Percentiles rank a stretch among this genome's conserved stretches.
Evolutionary conservation across 2,329 filamentous ascomycete species (phyloP).

Genomic region (Alternaria sp.): DNA sequence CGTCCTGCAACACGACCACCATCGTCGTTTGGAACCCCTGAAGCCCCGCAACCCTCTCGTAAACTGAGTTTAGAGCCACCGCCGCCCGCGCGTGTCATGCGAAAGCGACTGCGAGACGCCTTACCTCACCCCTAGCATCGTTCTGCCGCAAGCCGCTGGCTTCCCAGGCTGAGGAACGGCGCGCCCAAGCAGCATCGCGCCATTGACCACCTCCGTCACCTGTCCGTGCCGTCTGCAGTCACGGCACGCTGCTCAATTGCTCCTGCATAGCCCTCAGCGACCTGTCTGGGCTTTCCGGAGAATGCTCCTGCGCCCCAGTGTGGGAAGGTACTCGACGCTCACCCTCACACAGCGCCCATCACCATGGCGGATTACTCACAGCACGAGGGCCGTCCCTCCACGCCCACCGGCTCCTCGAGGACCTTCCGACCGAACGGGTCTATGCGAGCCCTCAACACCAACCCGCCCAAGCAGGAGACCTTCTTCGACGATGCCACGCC

Average conservation of each 20-base stretch:
- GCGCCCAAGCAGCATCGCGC: slow-evolving; percentile 10
- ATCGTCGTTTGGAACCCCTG: slow-evolving; percentile 25
- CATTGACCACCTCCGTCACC: slow-evolving; percentile 13
- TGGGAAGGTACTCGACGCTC: slow-evolving; percentile 25
- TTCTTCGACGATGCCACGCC: slow-evolving; percentile 48
- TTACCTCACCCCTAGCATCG: slow-evolving; percentile 9
- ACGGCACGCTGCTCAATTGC: slow-evolving; percentile 15
- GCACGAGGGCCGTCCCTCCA: slow-evolving; percentile 34
- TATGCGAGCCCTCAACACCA: slow-evolving; percentile 42
- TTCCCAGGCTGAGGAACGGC: slow-evolving; percentile 2
- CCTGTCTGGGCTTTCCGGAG: slow-evolving; percentile 28
- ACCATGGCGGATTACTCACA: slow-evolving; percentile 34
- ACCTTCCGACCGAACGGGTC: slow-evolving; percentile 27
- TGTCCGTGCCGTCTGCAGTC: slow-evolving; percentile 17
- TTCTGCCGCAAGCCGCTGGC: slow-evolving; percentile 1
- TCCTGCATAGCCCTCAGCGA: slow-evolving; percentile 12
- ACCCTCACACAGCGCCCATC: slow-evolving; percentile 4
- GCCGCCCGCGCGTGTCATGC: slow-evolving; percentile 31
- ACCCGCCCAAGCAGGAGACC: slow-evolving; percentile 35
- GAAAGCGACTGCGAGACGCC: slow-evolving; percentile 25
- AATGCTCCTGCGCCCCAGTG: slow-evolving; percentile 33
- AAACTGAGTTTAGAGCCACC: slow-evolving; percentile 21
- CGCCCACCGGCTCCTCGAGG: slow-evolving; percentile 37
- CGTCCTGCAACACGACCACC: slow-evolving; percentile 21
- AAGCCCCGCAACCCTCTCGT: slow-evolving; percentile 18